phyloP scores from a whole-genome alignment of 2,329 filamentous ascomycete species.

The Fusarium liriodendri region DNA sequence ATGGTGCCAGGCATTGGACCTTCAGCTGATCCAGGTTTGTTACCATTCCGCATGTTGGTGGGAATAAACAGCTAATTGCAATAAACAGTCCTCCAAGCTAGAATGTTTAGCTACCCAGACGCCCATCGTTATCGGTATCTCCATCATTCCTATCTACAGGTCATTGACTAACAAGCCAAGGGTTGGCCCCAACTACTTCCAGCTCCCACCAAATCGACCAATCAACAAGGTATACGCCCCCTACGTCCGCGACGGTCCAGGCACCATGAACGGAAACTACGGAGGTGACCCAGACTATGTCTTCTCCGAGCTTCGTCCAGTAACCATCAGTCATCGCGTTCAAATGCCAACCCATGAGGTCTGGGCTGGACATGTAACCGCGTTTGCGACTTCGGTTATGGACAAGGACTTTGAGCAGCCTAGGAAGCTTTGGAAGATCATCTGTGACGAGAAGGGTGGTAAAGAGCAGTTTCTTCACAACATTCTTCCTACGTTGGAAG shows the following conservation, averaged over 20 bases:
- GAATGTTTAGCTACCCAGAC: constrained; percentile 71
- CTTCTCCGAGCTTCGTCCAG: constrained; percentile 51
- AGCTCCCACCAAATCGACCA: constrained; percentile 53
- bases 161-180: constrained; percentile 46
- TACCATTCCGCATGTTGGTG: fast-evolving
- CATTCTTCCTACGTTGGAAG: constrained; percentile 29
- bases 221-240: constrained; percentile 38
- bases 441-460: constrained; percentile 25
- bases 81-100: constrained; percentile 63
- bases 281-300: constrained; percentile 44
- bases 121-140: constrained; percentile 64
- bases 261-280: constrained; percentile 42
- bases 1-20: constrained; percentile 74
- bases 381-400: constrained; percentile 21
- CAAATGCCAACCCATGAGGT: constrained; percentile 37
- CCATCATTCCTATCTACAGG: too few species aligned
- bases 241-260: constrained; percentile 40
- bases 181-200: constrained; percentile 64
- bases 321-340: constrained; percentile 47
- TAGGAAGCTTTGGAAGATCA: constrained; percentile 38
- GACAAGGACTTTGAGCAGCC: constrained; percentile 41
- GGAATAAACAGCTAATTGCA: neutral
- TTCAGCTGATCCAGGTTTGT: constrained; percentile 65
- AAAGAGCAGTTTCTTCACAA: constrained; percentile 38
- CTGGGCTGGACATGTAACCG: constrained; percentile 31